Percentiles rank a stretch among this genome's conserved stretches.
Conservation (phyloP, 805 yeast genomes). For the Candida wancherniae region DNA sequence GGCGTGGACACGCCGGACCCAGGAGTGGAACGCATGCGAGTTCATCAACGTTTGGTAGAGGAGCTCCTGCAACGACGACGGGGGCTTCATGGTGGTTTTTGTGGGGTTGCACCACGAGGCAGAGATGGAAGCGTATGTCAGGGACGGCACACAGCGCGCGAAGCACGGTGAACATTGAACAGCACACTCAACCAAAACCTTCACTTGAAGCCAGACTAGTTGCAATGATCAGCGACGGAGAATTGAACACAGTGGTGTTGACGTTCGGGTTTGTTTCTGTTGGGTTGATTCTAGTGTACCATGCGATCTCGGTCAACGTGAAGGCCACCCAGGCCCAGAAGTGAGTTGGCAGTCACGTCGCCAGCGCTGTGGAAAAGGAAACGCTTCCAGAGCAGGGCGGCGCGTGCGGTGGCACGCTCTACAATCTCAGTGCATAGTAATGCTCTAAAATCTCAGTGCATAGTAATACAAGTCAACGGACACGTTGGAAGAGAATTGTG, state of each 20-base stretch:
- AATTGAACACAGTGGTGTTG: slow-evolving; percentile 68
- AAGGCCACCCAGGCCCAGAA: slow-evolving; percentile 12
- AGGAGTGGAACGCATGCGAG: slow-evolving; percentile 55
- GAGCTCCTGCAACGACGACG: slow-evolving; percentile 15
- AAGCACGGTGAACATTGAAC: slow-evolving; percentile 2
- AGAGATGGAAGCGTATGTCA: neutral
- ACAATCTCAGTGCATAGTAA: no score
- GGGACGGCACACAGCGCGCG: slow-evolving; percentile 4
- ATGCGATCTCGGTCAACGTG: slow-evolving; percentile 53
- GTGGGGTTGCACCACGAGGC: neutral
- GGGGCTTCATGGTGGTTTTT: slow-evolving; percentile 6
- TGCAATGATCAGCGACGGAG: slow-evolving; percentile 76
- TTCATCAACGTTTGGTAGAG: slow-evolving; percentile 43
- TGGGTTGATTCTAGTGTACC: slow-evolving; percentile 67
- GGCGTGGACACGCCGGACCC: slow-evolving; percentile 61
- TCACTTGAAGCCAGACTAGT: slow-evolving; percentile 1
- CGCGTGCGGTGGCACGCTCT: no score
- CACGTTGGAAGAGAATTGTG: no score
- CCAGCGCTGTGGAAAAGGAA: no score
- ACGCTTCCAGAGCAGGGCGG: no score
- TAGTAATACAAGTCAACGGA: no score
- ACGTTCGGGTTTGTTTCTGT: slow-evolving; percentile 70
- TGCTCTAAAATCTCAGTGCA: no score
- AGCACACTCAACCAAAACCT: no score
- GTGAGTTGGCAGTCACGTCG: neutral